A percentile compares a stretch with the other conserved stretches of the same genome.
Conservation (phyloP, 176 grass and related monocot genomes). For the Elaeis guineensis region DNA sequence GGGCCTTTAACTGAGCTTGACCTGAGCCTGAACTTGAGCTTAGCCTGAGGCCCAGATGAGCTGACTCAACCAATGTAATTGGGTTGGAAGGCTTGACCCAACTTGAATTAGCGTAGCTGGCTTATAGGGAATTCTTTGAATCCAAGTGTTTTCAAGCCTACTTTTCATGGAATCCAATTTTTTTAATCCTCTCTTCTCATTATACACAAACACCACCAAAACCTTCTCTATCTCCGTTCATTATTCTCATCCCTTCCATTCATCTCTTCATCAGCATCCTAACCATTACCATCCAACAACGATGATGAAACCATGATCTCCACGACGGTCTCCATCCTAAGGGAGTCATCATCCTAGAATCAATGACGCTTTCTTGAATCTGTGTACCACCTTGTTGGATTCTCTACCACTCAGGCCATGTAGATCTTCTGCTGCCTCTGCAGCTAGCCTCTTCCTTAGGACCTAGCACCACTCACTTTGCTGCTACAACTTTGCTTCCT, state of each 20-base stretch:
- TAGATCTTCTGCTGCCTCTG: slow-evolving; percentile 1
- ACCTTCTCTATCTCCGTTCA: neutral
- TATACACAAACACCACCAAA: no score
- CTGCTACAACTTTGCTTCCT: slow-evolving; percentile 4
- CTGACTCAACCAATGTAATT: no score
- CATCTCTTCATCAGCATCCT: neutral
- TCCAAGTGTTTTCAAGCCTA: no score
- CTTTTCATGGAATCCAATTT: no score
- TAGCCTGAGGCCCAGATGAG: no score
- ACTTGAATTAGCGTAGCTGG: no score
- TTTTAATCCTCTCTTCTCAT: no score
- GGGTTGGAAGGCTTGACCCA: no score
- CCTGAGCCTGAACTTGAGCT: no score
- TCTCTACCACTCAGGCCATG: slow-evolving; percentile 1
- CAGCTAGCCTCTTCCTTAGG: slow-evolving; percentile 7
- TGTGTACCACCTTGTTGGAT: neutral
- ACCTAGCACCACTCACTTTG: neutral
- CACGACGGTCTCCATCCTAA: slow-evolving; percentile 3
- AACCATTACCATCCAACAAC: neutral
- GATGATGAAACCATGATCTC: slow-evolving; percentile 10
- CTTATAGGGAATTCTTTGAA: no score
- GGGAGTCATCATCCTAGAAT: neutral
- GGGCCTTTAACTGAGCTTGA: no score
- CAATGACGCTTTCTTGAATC: slow-evolving; percentile 4
- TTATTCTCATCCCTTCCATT: neutral